Base-by-base conservation (phyloP, 352 stramenopile genomes). In the Pythium chondricola region DNA sequence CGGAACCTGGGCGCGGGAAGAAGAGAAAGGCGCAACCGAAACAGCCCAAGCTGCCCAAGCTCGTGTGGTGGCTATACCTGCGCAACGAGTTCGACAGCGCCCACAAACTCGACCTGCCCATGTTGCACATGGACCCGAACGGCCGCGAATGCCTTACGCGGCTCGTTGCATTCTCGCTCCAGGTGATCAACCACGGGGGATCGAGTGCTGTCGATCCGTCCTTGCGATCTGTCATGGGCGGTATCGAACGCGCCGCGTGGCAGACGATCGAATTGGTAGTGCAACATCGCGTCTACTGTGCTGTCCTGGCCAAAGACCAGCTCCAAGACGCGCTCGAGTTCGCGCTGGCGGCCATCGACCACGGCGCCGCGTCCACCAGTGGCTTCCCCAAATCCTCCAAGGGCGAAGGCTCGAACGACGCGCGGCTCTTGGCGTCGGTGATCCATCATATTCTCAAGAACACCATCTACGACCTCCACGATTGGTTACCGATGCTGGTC, bases 101-200 rank as follows among this genome's bases (percentile, higher is more conserved):
- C 13, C 75, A 93, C 48, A 55, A 64, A 7, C 30, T 58, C 11
- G 69, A 71, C 13, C 71, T 67, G 1, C 76, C 74, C 7, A 69
- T 74, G 29, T 52, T 93, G 14, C 82, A 93, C 47, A 54, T 91
- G 37, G 82, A 93, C 35, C 56, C 67, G 11, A 93, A 89, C 31
- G 79, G 82, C 17, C 65, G 77, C 25, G 71, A 85, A 7, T 82
- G 65, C 38, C 48, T 91, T 5, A 42, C 54, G 9, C 64, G 85
- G 42, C 55, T 90, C 4, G 79, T 87, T 20, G 48, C 48, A 4
- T 93, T 89, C 41, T 62, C 72, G 1, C 52, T 70, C 13, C 49
- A 49, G 0, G 62, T 89, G 13, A 70, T 90, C 14, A 65, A 71
- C 25, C 65, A 72, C 10, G 61, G 67, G 14, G 55, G 43, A 14